Percentiles rank a stretch among this genome's conserved stretches.
phyloP scores from a whole-genome alignment of 31 red algal genomes.

The Odonthalia washingtoniensis region DNA sequence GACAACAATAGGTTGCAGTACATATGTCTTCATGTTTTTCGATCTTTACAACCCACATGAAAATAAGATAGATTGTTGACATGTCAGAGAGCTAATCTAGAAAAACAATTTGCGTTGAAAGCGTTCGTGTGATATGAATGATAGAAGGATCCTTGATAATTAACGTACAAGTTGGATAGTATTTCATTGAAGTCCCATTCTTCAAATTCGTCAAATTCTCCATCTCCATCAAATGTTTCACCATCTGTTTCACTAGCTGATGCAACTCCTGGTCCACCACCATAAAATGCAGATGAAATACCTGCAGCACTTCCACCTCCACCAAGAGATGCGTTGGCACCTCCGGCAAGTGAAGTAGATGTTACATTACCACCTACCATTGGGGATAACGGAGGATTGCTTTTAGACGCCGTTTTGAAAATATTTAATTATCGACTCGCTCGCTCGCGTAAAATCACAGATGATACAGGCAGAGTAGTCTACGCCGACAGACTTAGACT shows the following conservation, averaged over 20 bases:
- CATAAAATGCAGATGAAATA: constrained; percentile 19
- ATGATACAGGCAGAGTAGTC: too few relatives aligned
- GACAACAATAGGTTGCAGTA: constrained; percentile 78
- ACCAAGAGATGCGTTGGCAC: background rate
- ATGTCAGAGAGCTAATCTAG: background rate
- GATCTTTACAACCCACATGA: constrained; percentile 40
- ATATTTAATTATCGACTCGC: too few relatives aligned
- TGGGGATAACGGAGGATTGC: too few relatives aligned
- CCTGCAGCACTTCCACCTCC: constrained; percentile 28
- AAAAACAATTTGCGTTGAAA: too few relatives aligned
- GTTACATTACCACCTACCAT: constrained; percentile 47
- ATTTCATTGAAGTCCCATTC: constrained; percentile 78
- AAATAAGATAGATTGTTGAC: background rate
- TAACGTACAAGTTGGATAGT: constrained; percentile 62
- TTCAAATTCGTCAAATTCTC: constrained; percentile 78
- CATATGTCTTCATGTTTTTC: constrained; percentile 71
- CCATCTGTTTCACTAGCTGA: constrained; percentile 74
- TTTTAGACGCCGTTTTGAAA: too few relatives aligned
- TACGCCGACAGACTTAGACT: too few relatives aligned
- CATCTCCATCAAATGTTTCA: constrained; percentile 69
- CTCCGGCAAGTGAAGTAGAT: background rate
- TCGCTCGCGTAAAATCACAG: too few relatives aligned
- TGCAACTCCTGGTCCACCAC: constrained; percentile 1
- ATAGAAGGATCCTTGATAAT: too few relatives aligned
- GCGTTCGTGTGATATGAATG: too few relatives aligned